Conservation (phyloP, 768 basidiomycete species). For the Podaxis carcinomalis region DNA sequence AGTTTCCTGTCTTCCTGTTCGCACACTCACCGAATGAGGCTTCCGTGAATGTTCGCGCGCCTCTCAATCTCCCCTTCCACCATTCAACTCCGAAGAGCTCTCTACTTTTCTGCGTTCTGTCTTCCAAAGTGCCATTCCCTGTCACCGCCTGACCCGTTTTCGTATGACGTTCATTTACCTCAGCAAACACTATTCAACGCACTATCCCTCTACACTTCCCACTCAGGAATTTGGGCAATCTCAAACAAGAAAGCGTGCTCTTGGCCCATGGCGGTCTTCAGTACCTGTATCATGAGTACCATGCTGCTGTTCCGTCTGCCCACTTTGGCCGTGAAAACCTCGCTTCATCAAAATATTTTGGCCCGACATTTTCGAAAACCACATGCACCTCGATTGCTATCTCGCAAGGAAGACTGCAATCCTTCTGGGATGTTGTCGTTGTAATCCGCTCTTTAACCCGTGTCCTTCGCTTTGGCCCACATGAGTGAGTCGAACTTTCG, state of each 20-base stretch:
- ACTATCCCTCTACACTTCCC: conserved; percentile 9
- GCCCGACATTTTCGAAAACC: no score
- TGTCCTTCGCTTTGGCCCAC: not conserved
- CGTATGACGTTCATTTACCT: not conserved
- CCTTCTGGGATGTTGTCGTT: not conserved
- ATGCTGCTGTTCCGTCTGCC: conserved; percentile 26
- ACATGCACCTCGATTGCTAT: no score
- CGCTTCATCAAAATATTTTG: no score
- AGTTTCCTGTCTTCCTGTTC: not conserved
- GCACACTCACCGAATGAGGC: not conserved
- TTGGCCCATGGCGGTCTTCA: conserved; percentile 13
- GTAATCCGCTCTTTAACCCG: not conserved
- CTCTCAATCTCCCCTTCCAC: not conserved
- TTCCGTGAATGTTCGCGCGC: not conserved
- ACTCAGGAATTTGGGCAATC: conserved; percentile 14
- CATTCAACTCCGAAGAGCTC: not conserved
- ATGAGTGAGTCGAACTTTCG: not conserved
- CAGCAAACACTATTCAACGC: conserved; percentile 15
- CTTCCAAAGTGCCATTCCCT: no score
- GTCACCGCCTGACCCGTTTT: not conserved
- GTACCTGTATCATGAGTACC: conserved; percentile 33
- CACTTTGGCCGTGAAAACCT: no score
- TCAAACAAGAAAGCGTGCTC: conserved; percentile 14
- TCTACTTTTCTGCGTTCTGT: not conserved
- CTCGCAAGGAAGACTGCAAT: not conserved